These are phyloP conservation scores for Pinus tabuliformis DNA, from an alignment of 75 land plant species.

Conservation along the genomic window DNA sequence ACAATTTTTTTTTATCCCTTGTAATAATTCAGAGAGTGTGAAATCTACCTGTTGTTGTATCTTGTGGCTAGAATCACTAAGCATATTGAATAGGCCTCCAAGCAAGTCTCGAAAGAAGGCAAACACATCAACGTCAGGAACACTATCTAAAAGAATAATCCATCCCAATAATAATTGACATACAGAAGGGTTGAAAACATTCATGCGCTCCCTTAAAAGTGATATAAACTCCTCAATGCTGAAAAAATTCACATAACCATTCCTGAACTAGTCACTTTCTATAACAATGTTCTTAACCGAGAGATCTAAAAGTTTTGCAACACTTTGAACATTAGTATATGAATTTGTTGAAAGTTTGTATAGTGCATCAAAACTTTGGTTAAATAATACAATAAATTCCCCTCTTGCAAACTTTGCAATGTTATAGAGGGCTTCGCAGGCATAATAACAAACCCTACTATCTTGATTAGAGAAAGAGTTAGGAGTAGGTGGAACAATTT, in stretches of 20 bases:
- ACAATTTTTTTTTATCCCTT: slow-evolving; percentile 99
- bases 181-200: slow-evolving; percentile 93
- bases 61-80: slow-evolving; percentile 97
- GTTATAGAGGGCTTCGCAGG: slow-evolving; percentile 98
- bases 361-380: slow-evolving; percentile 97
- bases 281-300: slow-evolving; percentile 99
- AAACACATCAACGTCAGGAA: slow-evolving; percentile 99
- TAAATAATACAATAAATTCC: slow-evolving; percentile 89
- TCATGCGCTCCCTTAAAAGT: slow-evolving; percentile 94
- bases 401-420: slow-evolving; percentile 99
- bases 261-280: slow-evolving; percentile 86
- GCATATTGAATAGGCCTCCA: slow-evolving; percentile 98
- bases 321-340: slow-evolving; percentile 95
- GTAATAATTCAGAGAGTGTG: slow-evolving; percentile 94
- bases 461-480: slow-evolving; percentile 91
- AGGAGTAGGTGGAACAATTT: slow-evolving; percentile 94
- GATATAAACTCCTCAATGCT: slow-evolving; percentile 99
- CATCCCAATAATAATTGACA: slow-evolving; percentile 99
- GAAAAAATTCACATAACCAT: neutral
- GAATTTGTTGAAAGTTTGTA: slow-evolving; percentile 53
- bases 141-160: slow-evolving; percentile 98
- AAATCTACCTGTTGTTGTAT: slow-evolving; percentile 99
- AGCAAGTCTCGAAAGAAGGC: slow-evolving; percentile 99
- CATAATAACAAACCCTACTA: slow-evolving; percentile 95
- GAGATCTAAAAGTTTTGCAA: slow-evolving; percentile 95